Evolutionary conservation across 2,329 filamentous ascomycete genomes (phyloP).

Genomic region (Ploettnerulaceae sp.): DNA sequence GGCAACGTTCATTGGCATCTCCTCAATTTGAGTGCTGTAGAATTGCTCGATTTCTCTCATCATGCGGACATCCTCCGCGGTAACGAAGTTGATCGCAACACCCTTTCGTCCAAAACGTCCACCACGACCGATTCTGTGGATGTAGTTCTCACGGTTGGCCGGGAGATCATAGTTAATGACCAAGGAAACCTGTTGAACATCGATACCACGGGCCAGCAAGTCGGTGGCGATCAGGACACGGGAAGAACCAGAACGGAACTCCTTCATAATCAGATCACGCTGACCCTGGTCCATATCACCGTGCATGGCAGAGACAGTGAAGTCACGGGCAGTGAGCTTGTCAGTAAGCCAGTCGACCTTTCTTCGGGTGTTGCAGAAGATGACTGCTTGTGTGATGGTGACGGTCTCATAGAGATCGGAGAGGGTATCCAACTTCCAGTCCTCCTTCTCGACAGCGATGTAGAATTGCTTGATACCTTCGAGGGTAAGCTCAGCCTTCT

Average conservation of each 20-base stretch:
- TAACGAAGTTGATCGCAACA: slow-evolving; percentile 99
- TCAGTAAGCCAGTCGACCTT: slow-evolving; percentile 99
- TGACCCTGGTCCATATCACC: slow-evolving; percentile 98
- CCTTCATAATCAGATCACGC: slow-evolving; percentile 99
- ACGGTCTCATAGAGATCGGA: slow-evolving; percentile 99
- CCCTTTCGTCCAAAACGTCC: slow-evolving; percentile 99
- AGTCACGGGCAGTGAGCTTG: slow-evolving; percentile 97
- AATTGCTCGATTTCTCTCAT: slow-evolving; percentile 99
- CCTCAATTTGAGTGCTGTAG: slow-evolving; percentile 99
- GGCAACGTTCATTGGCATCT: slow-evolving; percentile 97
- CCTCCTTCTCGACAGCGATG: slow-evolving; percentile 99
- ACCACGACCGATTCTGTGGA: slow-evolving; percentile 98
- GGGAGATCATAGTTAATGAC: slow-evolving; percentile 99
- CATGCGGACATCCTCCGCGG: slow-evolving; percentile 97
- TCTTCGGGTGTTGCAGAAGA: slow-evolving; percentile 99
- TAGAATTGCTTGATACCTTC: slow-evolving; percentile 99
- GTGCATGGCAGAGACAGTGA: slow-evolving; percentile 99
- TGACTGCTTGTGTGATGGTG: slow-evolving; percentile 98
- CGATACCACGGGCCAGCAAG: slow-evolving; percentile 97
- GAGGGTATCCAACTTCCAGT: slow-evolving; percentile 99
- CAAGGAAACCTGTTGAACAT: slow-evolving; percentile 98
- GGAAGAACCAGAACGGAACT: slow-evolving; percentile 98
- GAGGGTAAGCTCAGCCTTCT: slow-evolving; percentile 98
- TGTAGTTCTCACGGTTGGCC: slow-evolving; percentile 99
- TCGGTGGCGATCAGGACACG: slow-evolving; percentile 98